Evolutionary conservation across 257 asterid species (phyloP).

Genomic region (Scutellaria minor): DNA sequence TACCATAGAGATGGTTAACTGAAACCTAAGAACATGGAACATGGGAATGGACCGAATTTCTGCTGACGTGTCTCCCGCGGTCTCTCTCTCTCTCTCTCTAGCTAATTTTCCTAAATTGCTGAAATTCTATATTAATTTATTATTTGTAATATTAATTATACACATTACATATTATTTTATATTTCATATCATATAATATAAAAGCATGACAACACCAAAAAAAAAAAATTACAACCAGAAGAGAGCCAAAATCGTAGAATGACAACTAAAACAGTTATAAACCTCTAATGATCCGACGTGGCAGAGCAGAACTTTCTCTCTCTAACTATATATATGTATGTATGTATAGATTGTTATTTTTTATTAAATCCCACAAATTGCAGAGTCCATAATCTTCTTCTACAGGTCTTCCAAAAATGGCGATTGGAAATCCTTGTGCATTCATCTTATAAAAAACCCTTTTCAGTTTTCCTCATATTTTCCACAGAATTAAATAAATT

Average conservation of each 20-base stretch:
- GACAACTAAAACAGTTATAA: conserved; percentile 30
- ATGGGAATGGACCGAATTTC: conserved; percentile 22
- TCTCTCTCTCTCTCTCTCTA: conserved; percentile 3
- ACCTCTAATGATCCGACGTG: conserved; percentile 37
- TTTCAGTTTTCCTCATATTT: background rate
- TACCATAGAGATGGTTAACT: no score
- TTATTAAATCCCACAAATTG: conserved; percentile 20
- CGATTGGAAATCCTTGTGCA: conserved; percentile 36
- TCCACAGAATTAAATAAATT: conserved; percentile 5
- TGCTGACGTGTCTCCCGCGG: conserved; percentile 44
- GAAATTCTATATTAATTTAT: no score
- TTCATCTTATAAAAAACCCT: conserved; percentile 22
- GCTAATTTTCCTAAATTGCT: background rate
- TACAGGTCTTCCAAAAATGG: conserved; percentile 18
- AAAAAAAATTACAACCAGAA: background rate
- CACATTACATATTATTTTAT: no score
- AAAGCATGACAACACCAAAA: background rate
- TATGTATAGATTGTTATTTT: background rate
- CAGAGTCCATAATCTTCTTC: conserved; percentile 21
- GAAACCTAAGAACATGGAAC: conserved; percentile 35
- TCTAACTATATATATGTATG: conserved; percentile 19
- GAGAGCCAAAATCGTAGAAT: conserved; percentile 31
- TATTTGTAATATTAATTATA: no score
- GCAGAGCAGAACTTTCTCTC: conserved; percentile 38
- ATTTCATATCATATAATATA: background rate